Evolutionary conservation across 306 rosid genomes (phyloP), one percentile per base, ranked within the genome.

Genomic region (Urtica urens): DNA sequence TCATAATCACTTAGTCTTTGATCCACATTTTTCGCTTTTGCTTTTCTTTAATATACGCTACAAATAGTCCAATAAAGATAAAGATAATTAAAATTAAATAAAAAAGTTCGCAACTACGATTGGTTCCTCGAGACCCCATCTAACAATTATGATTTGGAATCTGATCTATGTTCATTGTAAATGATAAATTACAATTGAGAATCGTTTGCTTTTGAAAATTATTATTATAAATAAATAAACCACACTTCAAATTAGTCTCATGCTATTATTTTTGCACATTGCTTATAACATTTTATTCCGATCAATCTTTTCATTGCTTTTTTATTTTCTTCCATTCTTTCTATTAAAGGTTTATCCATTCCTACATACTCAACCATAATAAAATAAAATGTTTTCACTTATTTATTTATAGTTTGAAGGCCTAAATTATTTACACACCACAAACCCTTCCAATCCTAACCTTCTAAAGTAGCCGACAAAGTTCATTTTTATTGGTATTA

Each of bases 381-480:
- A 84, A 75, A 80, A 41, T 4, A 10, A 83, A 58, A 73, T 76
- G 76, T 66, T 68, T 68, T 63, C 72, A 70, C 58, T 51, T 38
- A 73, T 78, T 78, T 66, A 65, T 68, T 62, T 76, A 71, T 56
- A 46, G 37, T 24, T 47, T 51, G 25, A 14, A 49, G 72, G 46
- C 74, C 71, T 84, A 58, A 39, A 55, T 60, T 38, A 61, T 71
- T 50, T 24, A 26, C 52, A 50, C 39, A 65, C 64, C 66, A 68
- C 69, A 68, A 47, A 79, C 58, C 35, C 83, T 56, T 51, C 76
- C 78, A 79, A 85, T 76, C 82, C 77, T 51, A 48, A 75, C 79
- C 76, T 49, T 49, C 41, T 59, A 77, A 85, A 79, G 94, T 79
- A 74, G 83, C 87, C 87, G 94, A 90, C 95, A 85, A 76, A 77